Evolutionary conservation across 108 stramenopile species (phyloP), one percentile per base, ranked within the genome.

Genomic region (Aurantiochytrium sp.): DNA sequence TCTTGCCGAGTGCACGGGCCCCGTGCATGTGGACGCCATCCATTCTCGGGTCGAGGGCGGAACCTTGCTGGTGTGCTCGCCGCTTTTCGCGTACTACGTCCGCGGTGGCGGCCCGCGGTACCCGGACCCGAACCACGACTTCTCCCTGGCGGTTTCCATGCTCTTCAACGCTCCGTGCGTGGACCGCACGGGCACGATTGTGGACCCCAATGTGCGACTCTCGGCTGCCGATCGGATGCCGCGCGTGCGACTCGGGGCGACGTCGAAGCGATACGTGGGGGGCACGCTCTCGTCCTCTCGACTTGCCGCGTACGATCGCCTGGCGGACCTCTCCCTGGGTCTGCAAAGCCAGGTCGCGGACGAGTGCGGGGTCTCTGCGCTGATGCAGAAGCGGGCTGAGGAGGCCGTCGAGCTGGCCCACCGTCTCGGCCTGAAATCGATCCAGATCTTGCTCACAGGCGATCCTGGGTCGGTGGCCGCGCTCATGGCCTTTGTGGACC

Each of bases 81-180:
- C 73, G 73, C 45, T 81, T 12, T 81, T 48, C 32, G 73, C 39
- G n/a, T 81, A 81, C 45, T 81, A 81, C 24, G 73, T 81, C 10
- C 39, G 42, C 6, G 73, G 73, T 8, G 73, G 42, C 15, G 73
- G 45, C 17, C 73, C 73, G 12, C 32, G 10, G 27, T 65, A 34
- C 2, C 73, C 73, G 24, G 30, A 41, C 39, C 73, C 73, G 12
- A 21, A 41, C 45, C 6, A 24, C 39, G 45, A 81, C 45, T 42
- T 48, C 24, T 12, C 39, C 8, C 73, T 81, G 21, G 73, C 73
- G 10, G 27, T 48, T 24, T 81, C 73, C 10, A 24, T 81, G 42
- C 12, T 81, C 12, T 48, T 81, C 24, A 42, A 42, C 17, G 8
- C 36, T 6, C 73, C 73, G 6, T 41, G 39, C 45, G 73, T 81